Base-by-base conservation (phyloP, 2,329 filamentous ascomycete genomes). In the Xylaria sp. region DNA sequence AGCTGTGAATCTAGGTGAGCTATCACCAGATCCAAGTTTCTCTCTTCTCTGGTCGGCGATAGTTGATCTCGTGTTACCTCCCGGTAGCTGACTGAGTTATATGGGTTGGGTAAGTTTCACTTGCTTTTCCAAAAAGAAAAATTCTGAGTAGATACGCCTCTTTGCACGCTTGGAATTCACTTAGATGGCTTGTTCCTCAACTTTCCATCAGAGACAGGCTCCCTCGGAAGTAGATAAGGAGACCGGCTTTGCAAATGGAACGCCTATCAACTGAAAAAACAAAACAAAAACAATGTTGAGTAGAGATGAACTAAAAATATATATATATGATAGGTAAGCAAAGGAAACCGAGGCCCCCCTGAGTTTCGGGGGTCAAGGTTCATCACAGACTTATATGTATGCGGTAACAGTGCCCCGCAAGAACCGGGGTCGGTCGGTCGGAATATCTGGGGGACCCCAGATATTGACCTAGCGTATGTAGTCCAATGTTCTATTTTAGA, bases 371-470 rank as follows among this genome's bases (percentile, higher is more conserved):
- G 48, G 33, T 57, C 5, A 48, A 31, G 55, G 46, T 65, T 54
- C 39, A 61, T 61, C 46, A 39, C 36, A 31, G 49, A 46, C 36
- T 25, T n/a, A 31, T 39, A 48, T 49, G 48, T 55, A 61, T 41
- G 28, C 23, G 41, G 51, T 51, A 51, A 56, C n/a, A 23, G 8
- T 43, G 41, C 64, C 51, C 64, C 64, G 52, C 65, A 64, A 60
- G 46, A 49, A 52, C 58, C 36, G 55, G 55, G 20, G 41, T 57
- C 23, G 25, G 55, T 56, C 31, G 31, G 31, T 56, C 5, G 55
- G 39, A 57, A 41, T 59, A 28, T 67, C 61, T 56, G 62, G 59
- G 60, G 65, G 52, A 49, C 52, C 58, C 64, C 52, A 41, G 54
- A 64, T n/a, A 33, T 28, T 31, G 31, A 3, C 25, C 10, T 49